These are phyloP conservation scores for Larix kaempferi DNA, from an alignment of 75 land plant genomes.

Conservation along the genomic window DNA sequence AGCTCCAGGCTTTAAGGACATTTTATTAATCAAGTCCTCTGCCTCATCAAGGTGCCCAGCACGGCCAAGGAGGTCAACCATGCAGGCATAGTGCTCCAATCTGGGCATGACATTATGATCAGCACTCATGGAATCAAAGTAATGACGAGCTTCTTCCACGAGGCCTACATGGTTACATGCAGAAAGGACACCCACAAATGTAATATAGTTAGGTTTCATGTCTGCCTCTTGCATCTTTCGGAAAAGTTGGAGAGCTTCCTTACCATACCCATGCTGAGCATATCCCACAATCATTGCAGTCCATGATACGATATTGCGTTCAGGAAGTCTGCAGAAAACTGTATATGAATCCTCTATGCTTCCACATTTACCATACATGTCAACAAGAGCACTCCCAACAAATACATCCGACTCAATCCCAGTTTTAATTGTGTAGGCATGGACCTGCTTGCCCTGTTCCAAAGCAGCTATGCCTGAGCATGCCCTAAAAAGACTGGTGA, in stretches of 20 bases:
- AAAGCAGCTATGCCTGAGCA: slow-evolving; percentile 9
- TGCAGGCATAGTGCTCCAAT: slow-evolving; percentile 11
- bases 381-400: slow-evolving; percentile 18
- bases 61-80: slow-evolving; percentile 18
- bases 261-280: slow-evolving; percentile 13
- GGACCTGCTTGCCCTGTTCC: slow-evolving; percentile 14
- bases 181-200: slow-evolving; percentile 2
- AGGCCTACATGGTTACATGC: neutral
- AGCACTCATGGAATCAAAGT: neutral
- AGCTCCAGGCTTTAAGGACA: neutral
- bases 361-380: slow-evolving; percentile 27
- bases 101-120: neutral
- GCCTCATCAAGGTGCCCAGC: slow-evolving; percentile 13
- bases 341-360: slow-evolving; percentile 13
- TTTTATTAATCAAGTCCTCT: neutral
- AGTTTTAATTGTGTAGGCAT: slow-evolving; percentile 13
- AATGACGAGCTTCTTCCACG: neutral
- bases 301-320: slow-evolving; percentile 27
- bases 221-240: neutral
- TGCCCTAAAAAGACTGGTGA: slow-evolving; percentile 30
- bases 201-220: neutral
- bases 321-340: slow-evolving; percentile 16
- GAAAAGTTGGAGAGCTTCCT: slow-evolving; percentile 15
- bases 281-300: slow-evolving; percentile 24
- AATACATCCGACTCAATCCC: slow-evolving; percentile 15